Conservation (phyloP, 2,329 filamentous ascomycete species). For the Monosporascus sp. region DNA sequence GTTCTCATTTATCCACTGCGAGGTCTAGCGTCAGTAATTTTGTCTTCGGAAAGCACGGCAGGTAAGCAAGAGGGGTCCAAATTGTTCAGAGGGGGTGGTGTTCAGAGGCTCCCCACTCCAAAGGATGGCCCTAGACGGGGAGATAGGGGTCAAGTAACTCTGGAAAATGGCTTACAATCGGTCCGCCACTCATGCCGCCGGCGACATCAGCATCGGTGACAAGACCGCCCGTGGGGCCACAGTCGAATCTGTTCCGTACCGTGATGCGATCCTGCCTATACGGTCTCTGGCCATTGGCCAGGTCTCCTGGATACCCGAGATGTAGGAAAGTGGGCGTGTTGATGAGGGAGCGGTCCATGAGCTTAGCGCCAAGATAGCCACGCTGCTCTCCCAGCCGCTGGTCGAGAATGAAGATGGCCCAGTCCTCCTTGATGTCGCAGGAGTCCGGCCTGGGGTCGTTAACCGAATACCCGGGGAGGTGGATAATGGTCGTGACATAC, state of each 20-base stretch:
- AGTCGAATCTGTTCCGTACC: constrained; percentile 2
- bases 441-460: constrained; percentile 2
- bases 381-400: constrained; percentile 18
- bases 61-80: background rate
- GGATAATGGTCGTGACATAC: constrained; percentile 3
- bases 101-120: no score
- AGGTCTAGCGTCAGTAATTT: background rate
- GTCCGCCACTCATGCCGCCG: constrained; percentile 9
- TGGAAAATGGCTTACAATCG: constrained; percentile 5
- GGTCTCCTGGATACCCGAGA: constrained; percentile 10
- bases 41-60: background rate
- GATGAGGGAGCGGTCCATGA: constrained; percentile 3
- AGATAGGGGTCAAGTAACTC: background rate
- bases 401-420: constrained; percentile 21
- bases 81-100: no score
- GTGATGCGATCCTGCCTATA: constrained; percentile 11
- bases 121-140: background rate
- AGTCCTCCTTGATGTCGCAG: constrained; percentile 20
- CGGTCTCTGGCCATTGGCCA: constrained; percentile 6
- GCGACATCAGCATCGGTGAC: constrained; percentile 10
- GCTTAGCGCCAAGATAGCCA: constrained; percentile 19
- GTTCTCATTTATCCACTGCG: constrained; percentile 3
- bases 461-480: constrained; percentile 5
- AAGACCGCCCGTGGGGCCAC: constrained; percentile 7
- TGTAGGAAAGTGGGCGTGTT: constrained; percentile 14